Evolutionary conservation across 305 asterid species (phyloP).

Genomic region (Fraxinus ornus): DNA sequence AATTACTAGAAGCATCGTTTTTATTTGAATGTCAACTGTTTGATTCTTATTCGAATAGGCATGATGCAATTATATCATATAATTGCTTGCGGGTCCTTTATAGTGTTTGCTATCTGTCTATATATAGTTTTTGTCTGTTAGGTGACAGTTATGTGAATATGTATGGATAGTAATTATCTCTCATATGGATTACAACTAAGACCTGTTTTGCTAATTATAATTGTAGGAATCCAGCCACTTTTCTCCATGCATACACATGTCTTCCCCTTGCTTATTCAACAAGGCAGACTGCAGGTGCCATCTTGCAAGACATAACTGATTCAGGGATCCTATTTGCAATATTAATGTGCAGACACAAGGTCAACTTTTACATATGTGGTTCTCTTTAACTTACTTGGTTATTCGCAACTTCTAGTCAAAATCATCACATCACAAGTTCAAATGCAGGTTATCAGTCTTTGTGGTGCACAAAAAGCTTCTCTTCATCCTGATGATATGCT

Average conservation of each 20-base stretch:
- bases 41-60: not conserved
- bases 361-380: slow-evolving; percentile 30
- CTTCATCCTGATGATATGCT: slow-evolving; percentile 97
- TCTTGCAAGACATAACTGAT: slow-evolving; percentile 89
- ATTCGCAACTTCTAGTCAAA: not conserved
- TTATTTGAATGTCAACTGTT: not conserved
- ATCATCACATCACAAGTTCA: slow-evolving; percentile 25
- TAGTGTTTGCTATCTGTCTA: slow-evolving; percentile 3
- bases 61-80: not conserved
- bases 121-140: not conserved
- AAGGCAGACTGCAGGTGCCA: slow-evolving; percentile 94
- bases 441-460: slow-evolving; percentile 95
- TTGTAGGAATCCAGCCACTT: slow-evolving; percentile 93
- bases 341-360: slow-evolving; percentile 96
- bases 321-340: slow-evolving; percentile 91
- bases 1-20: not conserved
- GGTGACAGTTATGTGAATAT: slow-evolving; percentile 18
- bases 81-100: slow-evolving; percentile 3
- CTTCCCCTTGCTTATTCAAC: slow-evolving; percentile 84
- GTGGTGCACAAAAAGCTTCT: slow-evolving; percentile 89
- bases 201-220: slow-evolving; percentile 21
- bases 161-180: slow-evolving; percentile 6
- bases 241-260: slow-evolving; percentile 96
- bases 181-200: slow-evolving; percentile 11
- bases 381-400: slow-evolving; percentile 2